Evolutionary conservation across 805 yeast species (phyloP).

Genomic region (Metschnikowia shivogae): DNA sequence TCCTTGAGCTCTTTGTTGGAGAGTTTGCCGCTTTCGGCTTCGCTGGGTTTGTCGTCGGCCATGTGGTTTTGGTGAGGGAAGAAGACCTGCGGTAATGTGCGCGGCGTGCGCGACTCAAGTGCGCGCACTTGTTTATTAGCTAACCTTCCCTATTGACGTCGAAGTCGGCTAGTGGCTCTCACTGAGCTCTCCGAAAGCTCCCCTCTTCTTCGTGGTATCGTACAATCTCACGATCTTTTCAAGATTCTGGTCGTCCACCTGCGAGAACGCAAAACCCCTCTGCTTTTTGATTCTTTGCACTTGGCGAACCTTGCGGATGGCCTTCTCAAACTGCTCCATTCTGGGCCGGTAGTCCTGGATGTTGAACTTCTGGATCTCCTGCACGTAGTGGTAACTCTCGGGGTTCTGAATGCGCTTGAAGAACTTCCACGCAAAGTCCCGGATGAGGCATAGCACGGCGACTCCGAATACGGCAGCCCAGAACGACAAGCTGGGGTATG

Average conservation of each 20-base stretch:
- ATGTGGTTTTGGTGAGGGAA: background rate
- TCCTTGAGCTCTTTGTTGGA: slow-evolving; percentile 84
- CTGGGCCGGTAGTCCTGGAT: slow-evolving; percentile 94
- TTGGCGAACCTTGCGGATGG: slow-evolving; percentile 95
- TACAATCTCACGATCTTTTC: slow-evolving; percentile 88
- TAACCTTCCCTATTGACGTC: too few relatives aligned
- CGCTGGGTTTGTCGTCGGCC: slow-evolving; percentile 12
- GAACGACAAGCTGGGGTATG: slow-evolving; percentile 73
- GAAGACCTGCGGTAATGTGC: background rate
- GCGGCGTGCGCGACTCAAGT: background rate
- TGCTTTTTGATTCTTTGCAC: slow-evolving; percentile 97
- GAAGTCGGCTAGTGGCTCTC: slow-evolving; percentile 18
- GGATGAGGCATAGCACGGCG: slow-evolving; percentile 69
- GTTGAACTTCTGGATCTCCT: slow-evolving; percentile 93
- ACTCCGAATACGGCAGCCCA: slow-evolving; percentile 81
- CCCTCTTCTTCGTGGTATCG: slow-evolving; percentile 85
- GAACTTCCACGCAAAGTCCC: slow-evolving; percentile 94
- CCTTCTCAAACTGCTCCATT: slow-evolving; percentile 93
- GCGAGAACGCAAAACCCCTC: slow-evolving; percentile 97
- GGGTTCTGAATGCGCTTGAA: slow-evolving; percentile 90
- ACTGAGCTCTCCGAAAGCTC: slow-evolving; percentile 55
- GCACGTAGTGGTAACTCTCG: slow-evolving; percentile 90
- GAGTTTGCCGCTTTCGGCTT: slow-evolving; percentile 22
- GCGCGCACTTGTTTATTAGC: too few relatives aligned
- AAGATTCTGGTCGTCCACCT: slow-evolving; percentile 85